Percentiles rank a stretch among this genome's conserved stretches.
phyloP scores from a whole-genome alignment of 116 monocot genomes.

The Zostera marina region DNA sequence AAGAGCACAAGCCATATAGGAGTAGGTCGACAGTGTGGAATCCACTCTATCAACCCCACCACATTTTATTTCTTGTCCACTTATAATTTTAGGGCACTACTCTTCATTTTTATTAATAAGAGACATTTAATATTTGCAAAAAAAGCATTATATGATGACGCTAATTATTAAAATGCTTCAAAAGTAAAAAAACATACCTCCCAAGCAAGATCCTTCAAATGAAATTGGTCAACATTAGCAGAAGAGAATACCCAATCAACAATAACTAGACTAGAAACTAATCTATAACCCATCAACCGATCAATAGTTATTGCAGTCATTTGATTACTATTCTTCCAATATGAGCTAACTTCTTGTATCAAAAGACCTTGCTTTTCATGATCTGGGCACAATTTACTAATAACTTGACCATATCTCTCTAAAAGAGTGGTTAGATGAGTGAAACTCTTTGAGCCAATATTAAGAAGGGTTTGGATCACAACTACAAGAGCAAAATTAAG shows the following conservation, averaged over 20 bases:
- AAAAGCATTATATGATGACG: neutral
- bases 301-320: conserved; percentile 80
- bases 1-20: too few species aligned
- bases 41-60: too few species aligned
- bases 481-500: conserved; percentile 52
- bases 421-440: conserved; percentile 90
- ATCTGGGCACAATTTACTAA: conserved; percentile 50
- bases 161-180: neutral
- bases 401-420: conserved; percentile 82
- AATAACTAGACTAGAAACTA: conserved; percentile 82
- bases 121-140: too few species aligned
- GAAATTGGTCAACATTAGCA: conserved; percentile 51
- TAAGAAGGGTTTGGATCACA: conserved; percentile 67
- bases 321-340: conserved; percentile 84
- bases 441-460: conserved; percentile 98
- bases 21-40: too few species aligned
- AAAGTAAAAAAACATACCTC: conserved; percentile 36
- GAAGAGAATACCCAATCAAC: conserved; percentile 84
- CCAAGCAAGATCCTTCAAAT: conserved; percentile 82
- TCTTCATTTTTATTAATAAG: too few species aligned
- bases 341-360: conserved; percentile 62
- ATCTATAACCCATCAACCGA: conserved; percentile 86
- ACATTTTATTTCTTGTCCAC: too few species aligned
- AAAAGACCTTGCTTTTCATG: conserved; percentile 44
- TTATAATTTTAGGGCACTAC: too few species aligned